Percentiles rank a stretch among this genome's conserved stretches.
Conservation (phyloP, 2,329 filamentous ascomycete species). For the Sclerotinia glacialis region DNA sequence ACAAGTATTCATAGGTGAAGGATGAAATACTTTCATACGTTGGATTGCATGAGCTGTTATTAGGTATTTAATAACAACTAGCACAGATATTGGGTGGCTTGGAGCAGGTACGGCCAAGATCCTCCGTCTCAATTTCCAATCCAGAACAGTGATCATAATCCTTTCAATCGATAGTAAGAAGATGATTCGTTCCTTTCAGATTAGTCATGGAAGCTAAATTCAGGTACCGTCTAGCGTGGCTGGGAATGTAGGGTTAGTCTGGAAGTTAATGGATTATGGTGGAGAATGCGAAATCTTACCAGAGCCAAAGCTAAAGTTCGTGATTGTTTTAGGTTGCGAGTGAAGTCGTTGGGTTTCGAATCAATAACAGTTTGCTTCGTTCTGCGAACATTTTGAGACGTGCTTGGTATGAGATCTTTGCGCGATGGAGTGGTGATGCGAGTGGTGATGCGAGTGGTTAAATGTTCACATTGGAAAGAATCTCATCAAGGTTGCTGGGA, state of each 20-base stretch:
- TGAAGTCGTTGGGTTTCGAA: not conserved
- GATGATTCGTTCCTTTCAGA: conserved; percentile 7
- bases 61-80: not conserved
- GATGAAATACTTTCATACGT: not conserved
- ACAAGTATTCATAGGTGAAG: not conserved
- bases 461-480: not conserved
- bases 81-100: conserved; percentile 12
- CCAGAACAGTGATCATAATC: not conserved
- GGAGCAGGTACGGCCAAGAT: not conserved
- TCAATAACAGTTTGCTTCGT: not conserved
- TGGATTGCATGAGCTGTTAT: not conserved
- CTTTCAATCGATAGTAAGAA: not conserved
- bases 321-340: not conserved
- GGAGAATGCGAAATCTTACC: not conserved
- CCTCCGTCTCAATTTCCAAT: not conserved
- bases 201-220: not conserved
- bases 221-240: conserved; percentile 5
- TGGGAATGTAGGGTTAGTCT: not conserved
- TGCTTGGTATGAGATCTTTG: too few species aligned
- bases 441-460: not conserved
- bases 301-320: not conserved
- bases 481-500: not conserved
- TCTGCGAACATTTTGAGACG: not conserved
- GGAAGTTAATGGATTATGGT: not conserved
- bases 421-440: not conserved